These are phyloP conservation scores for Pestalotiopsis fici DNA, from an alignment of 2,329 filamentous ascomycete genomes.

Conservation along the genomic window DNA sequence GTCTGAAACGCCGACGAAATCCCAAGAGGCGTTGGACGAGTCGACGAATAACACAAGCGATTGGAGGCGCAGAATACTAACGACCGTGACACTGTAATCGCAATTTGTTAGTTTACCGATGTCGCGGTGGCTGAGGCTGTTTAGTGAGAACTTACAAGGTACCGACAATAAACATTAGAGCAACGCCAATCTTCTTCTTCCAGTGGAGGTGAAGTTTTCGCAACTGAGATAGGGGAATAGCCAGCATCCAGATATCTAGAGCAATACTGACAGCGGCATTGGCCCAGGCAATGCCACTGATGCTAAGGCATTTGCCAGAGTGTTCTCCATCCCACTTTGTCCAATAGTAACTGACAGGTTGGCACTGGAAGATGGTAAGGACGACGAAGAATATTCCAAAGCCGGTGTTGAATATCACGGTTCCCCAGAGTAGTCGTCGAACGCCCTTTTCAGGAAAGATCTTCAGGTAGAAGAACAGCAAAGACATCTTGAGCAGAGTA, in stretches of 20 bases:
- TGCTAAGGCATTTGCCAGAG: conserved; percentile 40
- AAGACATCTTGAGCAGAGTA: conserved; percentile 38
- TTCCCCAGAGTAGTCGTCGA: conserved; percentile 31
- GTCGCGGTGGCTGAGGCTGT: conserved; percentile 29
- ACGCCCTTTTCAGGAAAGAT: conserved; percentile 37
- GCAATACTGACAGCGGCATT: conserved; percentile 42
- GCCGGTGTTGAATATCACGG: conserved; percentile 29
- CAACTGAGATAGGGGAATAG: conserved; percentile 43
- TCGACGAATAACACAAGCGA: conserved; percentile 12
- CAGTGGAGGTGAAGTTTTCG: conserved; percentile 39
- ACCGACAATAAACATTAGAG: conserved; percentile 41
- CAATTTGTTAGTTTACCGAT: conserved; percentile 24
- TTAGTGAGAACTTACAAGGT: conserved; percentile 39
- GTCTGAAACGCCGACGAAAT: conserved; percentile 8
- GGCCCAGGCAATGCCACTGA: conserved; percentile 40
- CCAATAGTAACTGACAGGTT: conserved; percentile 42
- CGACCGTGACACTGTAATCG: conserved; percentile 10
- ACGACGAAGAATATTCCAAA: conserved; percentile 33
- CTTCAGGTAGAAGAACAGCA: conserved; percentile 42
- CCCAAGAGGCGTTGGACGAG: conserved; percentile 12
- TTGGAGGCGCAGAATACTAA: conserved; percentile 14
- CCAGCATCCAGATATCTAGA: conserved; percentile 42
- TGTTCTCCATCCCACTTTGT: conserved; percentile 39
- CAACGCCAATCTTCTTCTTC: conserved; percentile 48
- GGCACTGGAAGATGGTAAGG: conserved; percentile 36